A percentile compares a stretch with the other conserved stretches of the same genome.
Conservation (phyloP, 2,329 filamentous ascomycete species). For the Aspergillus brasiliensis region DNA sequence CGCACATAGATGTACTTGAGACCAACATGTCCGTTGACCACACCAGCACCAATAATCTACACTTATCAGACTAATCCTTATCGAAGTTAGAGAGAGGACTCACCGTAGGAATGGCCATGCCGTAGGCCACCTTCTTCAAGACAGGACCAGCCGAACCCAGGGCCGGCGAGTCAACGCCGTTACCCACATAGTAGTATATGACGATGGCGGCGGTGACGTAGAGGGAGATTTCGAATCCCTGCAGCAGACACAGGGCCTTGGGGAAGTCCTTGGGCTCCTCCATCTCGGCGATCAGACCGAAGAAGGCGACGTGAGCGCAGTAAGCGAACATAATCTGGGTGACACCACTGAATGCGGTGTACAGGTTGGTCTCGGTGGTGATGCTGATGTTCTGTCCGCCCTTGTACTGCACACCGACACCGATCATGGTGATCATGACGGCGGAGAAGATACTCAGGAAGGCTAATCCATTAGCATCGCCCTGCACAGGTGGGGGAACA, state of each 20-base stretch:
- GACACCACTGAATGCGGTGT: slow-evolving; percentile 62
- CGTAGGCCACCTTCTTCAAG: slow-evolving; percentile 66
- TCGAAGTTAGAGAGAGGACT: slow-evolving; percentile 6
- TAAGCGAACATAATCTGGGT: slow-evolving; percentile 73
- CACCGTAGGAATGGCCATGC: slow-evolving; percentile 65
- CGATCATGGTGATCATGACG: slow-evolving; percentile 69
- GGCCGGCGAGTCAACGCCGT: slow-evolving; percentile 64
- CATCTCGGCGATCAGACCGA: slow-evolving; percentile 67
- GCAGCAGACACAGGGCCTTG: slow-evolving; percentile 64
- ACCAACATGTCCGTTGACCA: slow-evolving; percentile 68
- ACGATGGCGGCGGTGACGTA: slow-evolving; percentile 69
- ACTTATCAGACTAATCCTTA: neutral
- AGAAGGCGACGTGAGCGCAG: slow-evolving; percentile 69
- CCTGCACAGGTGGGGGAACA: neutral
- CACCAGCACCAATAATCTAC: slow-evolving; percentile 66
- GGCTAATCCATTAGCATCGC: slow-evolving; percentile 36
- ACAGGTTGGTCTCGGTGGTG: slow-evolving; percentile 49
- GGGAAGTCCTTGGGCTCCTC: slow-evolving; percentile 61
- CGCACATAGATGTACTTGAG: slow-evolving; percentile 67
- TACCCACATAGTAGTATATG: slow-evolving; percentile 68
- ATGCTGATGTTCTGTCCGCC: slow-evolving; percentile 39
- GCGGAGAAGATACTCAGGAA: slow-evolving; percentile 66
- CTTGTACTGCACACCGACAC: slow-evolving; percentile 57
- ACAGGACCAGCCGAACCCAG: slow-evolving; percentile 61
- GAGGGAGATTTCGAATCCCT: slow-evolving; percentile 60